Conservation (phyloP, 2,329 filamentous ascomycete species). For the Plenodomus biglobosus region DNA sequence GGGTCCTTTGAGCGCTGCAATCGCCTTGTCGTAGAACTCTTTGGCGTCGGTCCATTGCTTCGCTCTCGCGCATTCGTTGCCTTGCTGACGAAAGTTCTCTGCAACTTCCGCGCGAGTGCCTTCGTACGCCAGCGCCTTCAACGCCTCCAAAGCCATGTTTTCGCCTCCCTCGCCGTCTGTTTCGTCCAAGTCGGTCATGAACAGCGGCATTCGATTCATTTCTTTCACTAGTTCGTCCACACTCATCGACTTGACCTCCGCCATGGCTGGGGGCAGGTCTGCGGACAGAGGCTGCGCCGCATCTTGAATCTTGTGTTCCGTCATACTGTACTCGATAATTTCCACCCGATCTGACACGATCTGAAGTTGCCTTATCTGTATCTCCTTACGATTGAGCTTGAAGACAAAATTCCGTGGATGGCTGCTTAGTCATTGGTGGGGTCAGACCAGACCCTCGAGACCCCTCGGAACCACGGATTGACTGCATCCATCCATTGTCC, state of each 20-base stretch:
- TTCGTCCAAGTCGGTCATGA: conserved; percentile 87
- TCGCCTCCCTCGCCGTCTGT: conserved; percentile 65
- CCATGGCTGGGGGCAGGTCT: conserved; percentile 61
- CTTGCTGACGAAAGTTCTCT: conserved; percentile 82
- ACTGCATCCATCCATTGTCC: neutral
- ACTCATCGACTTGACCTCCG: conserved; percentile 57
- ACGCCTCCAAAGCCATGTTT: conserved; percentile 80
- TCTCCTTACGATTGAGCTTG: neutral
- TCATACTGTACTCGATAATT: conserved; percentile 15
- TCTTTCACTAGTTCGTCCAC: conserved; percentile 63
- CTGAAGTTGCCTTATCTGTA: too few relatives aligned
- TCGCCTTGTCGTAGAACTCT: conserved; percentile 89
- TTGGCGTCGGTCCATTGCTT: conserved; percentile 79
- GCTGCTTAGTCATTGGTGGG: conserved; percentile 28
- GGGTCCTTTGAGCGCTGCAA: conserved; percentile 68
- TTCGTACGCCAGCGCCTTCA: conserved; percentile 90
- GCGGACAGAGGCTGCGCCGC: conserved; percentile 38
- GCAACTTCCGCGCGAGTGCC: conserved; percentile 83
- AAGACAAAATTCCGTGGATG: conserved; percentile 11
- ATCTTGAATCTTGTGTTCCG: conserved; percentile 14
- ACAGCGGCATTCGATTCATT: conserved; percentile 75
- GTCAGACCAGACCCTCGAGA: conserved; percentile 4
- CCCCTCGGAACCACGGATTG: neutral
- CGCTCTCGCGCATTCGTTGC: conserved; percentile 81
- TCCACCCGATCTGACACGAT: too few relatives aligned